Evolutionary conservation across 306 rosid genomes (phyloP), one percentile per base, ranked within the genome.

Genomic region (Malus sylvestris): DNA sequence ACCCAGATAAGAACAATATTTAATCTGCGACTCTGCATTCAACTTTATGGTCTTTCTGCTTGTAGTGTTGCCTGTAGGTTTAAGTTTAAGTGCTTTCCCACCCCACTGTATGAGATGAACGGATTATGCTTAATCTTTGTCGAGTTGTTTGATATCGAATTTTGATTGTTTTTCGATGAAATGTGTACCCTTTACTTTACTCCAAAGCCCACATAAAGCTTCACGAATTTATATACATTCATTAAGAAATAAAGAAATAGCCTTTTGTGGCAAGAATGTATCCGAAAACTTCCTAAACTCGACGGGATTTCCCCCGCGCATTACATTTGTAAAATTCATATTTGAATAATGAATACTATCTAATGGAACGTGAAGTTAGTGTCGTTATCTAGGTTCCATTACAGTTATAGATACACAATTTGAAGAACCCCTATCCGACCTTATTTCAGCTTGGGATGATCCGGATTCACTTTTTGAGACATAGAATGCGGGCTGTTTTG

Each of bases 341-440:
- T 57, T 57, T 8, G 6, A 22, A 15, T 22, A 40, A 72, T 30
- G 30, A 18, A 42, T 73, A 20, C 77, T 61, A 25, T 73, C 69
- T 13, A 20, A 20, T 38, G 44, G 70, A 61, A 45, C n/a, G 14
- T 74, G 46, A 42, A 29, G 29, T 55, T 73, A 6, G 58, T 3
- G 1, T 66, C 15, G 10, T 66, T 77, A 76, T 81, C 85, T 72
- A 25, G 81, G 75, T 44, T 67, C 81, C 85, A 76, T 44, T 35
- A 72, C 51, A 14, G 85, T 71, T 27, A 77, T 46, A 14, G 85
- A 77, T 72, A 58, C 49, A 45, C 40, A 12, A 46, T 67, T 81
- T 67, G 73, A 53, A 42, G 81, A 71, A 6, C 42, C 69, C 52
- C 30, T 30, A 30, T 59, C 77, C 9, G 45, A 78, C 49, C 68